Evolutionary conservation across 768 basidiomycete species (phyloP).

Genomic region (Wakefieldia striispora): DNA sequence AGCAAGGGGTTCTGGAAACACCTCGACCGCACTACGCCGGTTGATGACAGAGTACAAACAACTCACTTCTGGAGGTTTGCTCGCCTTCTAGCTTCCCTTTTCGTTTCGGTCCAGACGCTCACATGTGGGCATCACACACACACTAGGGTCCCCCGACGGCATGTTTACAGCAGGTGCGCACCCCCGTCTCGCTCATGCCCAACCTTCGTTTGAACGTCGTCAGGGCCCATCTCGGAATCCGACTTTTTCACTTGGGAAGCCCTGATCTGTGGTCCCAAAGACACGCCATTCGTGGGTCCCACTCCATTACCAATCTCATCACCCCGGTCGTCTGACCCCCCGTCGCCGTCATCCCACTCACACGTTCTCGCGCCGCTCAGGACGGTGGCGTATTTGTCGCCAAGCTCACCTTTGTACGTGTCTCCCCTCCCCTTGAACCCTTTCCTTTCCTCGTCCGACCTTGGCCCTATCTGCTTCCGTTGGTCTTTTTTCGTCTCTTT

Average conservation of each 20-base stretch:
- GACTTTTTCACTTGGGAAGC: constrained; percentile 98
- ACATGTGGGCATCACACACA: neutral
- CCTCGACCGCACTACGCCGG: constrained; percentile 73
- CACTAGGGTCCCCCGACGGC: constrained; percentile 77
- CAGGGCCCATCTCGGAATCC: constrained; percentile 85
- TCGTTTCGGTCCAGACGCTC: neutral
- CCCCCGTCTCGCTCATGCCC: neutral
- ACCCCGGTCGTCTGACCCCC: no score
- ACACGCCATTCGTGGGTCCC: constrained; percentile 82
- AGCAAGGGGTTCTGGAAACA: constrained; percentile 46
- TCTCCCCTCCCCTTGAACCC: neutral
- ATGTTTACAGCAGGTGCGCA: constrained; percentile 91
- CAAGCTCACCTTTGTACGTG: constrained; percentile 85
- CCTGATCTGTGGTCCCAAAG: constrained; percentile 89
- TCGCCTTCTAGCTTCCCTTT: neutral
- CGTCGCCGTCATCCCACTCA: no score
- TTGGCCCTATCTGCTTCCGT: no score
- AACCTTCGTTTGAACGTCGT: neutral
- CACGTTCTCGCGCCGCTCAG: constrained; percentile 37
- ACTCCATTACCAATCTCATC: neutral
- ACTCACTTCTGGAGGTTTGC: constrained; percentile 69
- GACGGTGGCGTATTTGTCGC: constrained; percentile 96
- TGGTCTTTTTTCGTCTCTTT: no score
- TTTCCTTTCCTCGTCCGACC: neutral
- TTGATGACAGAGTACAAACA: constrained; percentile 94